Conservation (phyloP, 2,329 filamentous ascomycete species). For the Aquanectria penicillioides region DNA sequence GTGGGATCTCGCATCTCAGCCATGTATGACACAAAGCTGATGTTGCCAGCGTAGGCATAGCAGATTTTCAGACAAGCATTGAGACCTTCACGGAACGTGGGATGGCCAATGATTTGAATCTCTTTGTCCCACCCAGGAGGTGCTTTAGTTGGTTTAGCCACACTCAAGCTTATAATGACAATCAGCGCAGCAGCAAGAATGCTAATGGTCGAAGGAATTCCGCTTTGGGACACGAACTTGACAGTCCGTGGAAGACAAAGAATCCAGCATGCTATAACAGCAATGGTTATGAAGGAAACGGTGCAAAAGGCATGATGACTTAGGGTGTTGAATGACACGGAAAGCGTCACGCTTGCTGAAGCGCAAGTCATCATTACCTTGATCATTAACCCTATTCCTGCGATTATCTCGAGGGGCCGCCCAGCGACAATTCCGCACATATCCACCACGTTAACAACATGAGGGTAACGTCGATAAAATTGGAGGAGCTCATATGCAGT, state of each 20-base stretch:
- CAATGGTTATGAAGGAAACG: constrained; percentile 70
- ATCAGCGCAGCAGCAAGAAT: constrained; percentile 41
- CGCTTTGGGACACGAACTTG: constrained; percentile 43
- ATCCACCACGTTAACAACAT: constrained; percentile 76
- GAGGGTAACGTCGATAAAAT: constrained; percentile 74
- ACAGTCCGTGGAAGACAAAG: constrained; percentile 74
- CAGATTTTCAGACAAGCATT: constrained; percentile 43
- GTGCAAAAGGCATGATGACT: constrained; percentile 69
- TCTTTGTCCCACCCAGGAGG: constrained; percentile 39
- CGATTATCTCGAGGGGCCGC: constrained; percentile 32
- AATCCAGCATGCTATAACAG: constrained; percentile 66
- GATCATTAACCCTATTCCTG: constrained; percentile 70
- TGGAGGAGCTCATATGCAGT: constrained; percentile 61
- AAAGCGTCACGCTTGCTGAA: constrained; percentile 71
- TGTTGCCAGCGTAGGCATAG: constrained; percentile 44
- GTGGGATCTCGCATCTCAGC: constrained; percentile 47
- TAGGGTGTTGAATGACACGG: constrained; percentile 74
- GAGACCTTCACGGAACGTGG: constrained; percentile 39
- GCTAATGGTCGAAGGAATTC: constrained; percentile 40
- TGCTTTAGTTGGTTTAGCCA: constrained; percentile 29
- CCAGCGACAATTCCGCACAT: constrained; percentile 65
- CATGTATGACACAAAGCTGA: constrained; percentile 46
- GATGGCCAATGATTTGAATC: constrained; percentile 35
- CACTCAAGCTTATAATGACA: constrained; percentile 43
- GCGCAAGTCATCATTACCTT: constrained; percentile 78